phyloP scores from a whole-genome alignment of 2,329 filamentous ascomycete species.

The Phyllosticta citriasiana region DNA sequence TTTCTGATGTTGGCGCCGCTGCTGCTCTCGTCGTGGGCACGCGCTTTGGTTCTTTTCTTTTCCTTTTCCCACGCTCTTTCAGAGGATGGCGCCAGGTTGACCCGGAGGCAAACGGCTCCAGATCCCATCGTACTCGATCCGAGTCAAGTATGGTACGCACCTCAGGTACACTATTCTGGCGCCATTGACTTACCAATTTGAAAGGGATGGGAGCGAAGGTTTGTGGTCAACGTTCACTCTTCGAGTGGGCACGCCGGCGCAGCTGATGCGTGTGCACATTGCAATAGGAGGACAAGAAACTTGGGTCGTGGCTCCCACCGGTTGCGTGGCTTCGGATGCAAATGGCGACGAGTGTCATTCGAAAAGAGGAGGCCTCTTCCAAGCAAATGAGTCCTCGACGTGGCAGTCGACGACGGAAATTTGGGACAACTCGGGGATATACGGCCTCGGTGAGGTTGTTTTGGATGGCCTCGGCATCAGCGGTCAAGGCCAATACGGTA shows the following conservation, averaged over 20 bases:
- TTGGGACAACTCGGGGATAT: conserved; percentile 2
- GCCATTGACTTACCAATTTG: neutral
- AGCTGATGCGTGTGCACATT: conserved; percentile 20
- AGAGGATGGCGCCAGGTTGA: neutral
- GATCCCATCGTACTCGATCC: neutral
- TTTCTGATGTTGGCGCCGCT: neutral
- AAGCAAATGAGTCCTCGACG: conserved; percentile 22
- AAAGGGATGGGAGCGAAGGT: conserved; percentile 23
- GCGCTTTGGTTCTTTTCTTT: neutral
- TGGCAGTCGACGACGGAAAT: conserved; percentile 1
- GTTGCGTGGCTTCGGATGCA: conserved; percentile 16
- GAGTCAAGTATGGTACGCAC: neutral
- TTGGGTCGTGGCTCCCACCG: conserved; percentile 25
- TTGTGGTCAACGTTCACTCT: conserved; percentile 23
- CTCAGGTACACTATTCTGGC: neutral
- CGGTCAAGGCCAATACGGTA: conserved; percentile 21
- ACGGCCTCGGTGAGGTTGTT: neutral
- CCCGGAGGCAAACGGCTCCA: neutral
- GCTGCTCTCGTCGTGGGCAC: neutral
- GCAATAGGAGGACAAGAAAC: conserved; percentile 25
- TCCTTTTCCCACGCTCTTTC: neutral
- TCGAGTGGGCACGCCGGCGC: conserved; percentile 18
- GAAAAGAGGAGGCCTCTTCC: conserved; percentile 21
- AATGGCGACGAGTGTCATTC: conserved; percentile 20
- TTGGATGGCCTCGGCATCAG: neutral